Conservation (phyloP, 1,139 yeast species). For the Nakaseomyces bracarensis region DNA sequence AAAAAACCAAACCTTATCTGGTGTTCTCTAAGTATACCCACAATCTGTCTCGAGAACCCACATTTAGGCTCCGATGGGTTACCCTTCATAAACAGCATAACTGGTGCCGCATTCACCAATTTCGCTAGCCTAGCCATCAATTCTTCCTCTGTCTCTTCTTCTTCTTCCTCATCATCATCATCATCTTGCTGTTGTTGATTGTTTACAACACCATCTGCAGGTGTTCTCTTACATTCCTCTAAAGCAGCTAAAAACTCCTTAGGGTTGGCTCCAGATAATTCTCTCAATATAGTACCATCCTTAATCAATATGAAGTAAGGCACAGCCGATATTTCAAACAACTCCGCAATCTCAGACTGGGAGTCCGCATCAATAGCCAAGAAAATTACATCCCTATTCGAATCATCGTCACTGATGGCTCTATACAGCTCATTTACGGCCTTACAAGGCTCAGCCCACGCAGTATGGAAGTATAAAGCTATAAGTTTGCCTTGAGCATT, state of each 20-base stretch:
- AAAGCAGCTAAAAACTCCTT: constrained; percentile 76
- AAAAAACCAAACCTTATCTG: constrained; percentile 95
- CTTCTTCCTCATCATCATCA: constrained; percentile 32
- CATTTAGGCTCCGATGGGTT: constrained; percentile 97
- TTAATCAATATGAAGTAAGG: constrained; percentile 85
- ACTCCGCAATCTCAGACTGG: constrained; percentile 78
- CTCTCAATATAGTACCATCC: constrained; percentile 80
- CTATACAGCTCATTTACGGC: constrained; percentile 37
- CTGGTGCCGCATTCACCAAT: constrained; percentile 89
- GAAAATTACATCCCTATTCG: constrained; percentile 40
- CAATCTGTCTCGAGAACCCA: constrained; percentile 93
- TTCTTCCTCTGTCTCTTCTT: constrained; percentile 75
- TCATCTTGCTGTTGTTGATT: constrained; percentile 12
- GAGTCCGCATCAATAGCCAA: constrained; percentile 85
- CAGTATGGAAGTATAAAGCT: constrained; percentile 83
- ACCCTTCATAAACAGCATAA: constrained; percentile 98
- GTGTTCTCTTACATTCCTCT: constrained; percentile 38
- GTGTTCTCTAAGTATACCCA: constrained; percentile 90
- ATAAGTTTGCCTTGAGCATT: constrained; percentile 57
- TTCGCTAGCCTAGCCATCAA: constrained; percentile 70
- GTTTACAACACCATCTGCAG: constrained; percentile 2
- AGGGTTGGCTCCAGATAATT: constrained; percentile 93
- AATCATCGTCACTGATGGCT: constrained; percentile 35
- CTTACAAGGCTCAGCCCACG: constrained; percentile 97
- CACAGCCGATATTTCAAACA: constrained; percentile 88